Base-by-base conservation (phyloP, 306 rosid species). In the Malus sylvestris region DNA sequence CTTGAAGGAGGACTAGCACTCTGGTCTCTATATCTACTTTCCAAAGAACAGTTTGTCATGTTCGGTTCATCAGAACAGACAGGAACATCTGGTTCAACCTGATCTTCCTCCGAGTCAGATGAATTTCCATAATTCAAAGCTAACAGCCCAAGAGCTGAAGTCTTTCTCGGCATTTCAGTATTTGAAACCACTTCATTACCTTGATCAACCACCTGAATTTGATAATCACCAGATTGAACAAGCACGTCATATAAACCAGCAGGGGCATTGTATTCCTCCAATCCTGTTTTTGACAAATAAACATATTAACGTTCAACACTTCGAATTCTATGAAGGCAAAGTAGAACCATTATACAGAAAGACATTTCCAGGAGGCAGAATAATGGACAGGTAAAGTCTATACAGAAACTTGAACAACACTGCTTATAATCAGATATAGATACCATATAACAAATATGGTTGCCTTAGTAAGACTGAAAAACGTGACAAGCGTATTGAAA, bases 71-170 rank as follows among this genome's bases (percentile, higher is more conserved):
- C 79, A 27, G 70, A 79, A 52, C 80, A 80, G 52, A 81, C 82
- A 22, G 81, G 76, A 81, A 62, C 75, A 80, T 86, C 84, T 42
- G 70, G 79, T 63, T 81, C 87, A 73, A 44, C 78, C 55, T 80
- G 89, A 46, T 92, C 96, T 59, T 89, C 98, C 83, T 96, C 99
- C 5, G 91, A 89, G 82, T 96, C 99, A 19, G 99, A 95, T 61
- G 92, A 87, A 81, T 88, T 86, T 81, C 97, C 97, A 85, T 95
- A 95, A 72, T 90, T 83, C 64, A 91, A 87, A 76, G 97, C 97
- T 78, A 95, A 85, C 81, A 96, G 87, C 81, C 87, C 90, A 77
- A 96, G 97, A 70, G 99, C 99, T 49, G 97, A 88, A 78, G 85
- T 81, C 67, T 80, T 85, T 23, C 84, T 81, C 15, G 52, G 84